These are phyloP conservation scores for Danielia oregonensis DNA, from an alignment of 805 yeast genomes.

Conservation along the genomic window DNA sequence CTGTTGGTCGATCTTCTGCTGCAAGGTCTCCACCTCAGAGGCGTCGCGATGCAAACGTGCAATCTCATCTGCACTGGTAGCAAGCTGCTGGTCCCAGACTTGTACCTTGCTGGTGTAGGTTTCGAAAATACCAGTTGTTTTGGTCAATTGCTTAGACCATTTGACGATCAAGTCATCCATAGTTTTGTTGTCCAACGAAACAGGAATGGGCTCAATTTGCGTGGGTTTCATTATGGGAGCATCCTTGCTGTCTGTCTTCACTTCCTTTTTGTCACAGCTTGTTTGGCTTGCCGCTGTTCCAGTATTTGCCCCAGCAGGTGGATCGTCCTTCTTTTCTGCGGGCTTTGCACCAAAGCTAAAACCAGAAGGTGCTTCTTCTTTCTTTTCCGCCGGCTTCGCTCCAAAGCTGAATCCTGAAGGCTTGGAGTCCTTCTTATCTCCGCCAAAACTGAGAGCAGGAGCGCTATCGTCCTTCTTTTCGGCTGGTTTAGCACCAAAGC, in stretches of 20 bases:
- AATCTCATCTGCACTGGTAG: conserved; percentile 82
- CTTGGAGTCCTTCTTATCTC: conserved; percentile 11
- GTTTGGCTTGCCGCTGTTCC: conserved; percentile 14
- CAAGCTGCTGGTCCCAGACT: conserved; percentile 82
- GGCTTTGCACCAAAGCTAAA: neutral
- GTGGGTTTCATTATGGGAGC: conserved; percentile 43
- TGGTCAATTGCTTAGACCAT: conserved; percentile 85
- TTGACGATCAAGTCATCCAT: conserved; percentile 87
- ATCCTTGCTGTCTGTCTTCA: conserved; percentile 5
- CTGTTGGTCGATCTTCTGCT: conserved; percentile 81
- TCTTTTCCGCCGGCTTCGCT: conserved; percentile 11
- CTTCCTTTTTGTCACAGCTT: neutral
- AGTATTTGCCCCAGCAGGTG: conserved; percentile 15
- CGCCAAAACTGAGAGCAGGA: conserved; percentile 16
- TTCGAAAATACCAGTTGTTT: conserved; percentile 70
- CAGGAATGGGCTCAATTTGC: conserved; percentile 59
- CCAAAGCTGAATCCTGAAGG: conserved; percentile 23
- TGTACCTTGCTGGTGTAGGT: conserved; percentile 70
- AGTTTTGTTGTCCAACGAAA: conserved; percentile 84
- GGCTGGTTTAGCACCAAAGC: conserved; percentile 5
- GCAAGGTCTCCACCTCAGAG: conserved; percentile 78
- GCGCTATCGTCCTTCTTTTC: conserved; percentile 13
- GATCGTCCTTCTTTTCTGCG: conserved; percentile 6
- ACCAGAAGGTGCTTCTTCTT: conserved; percentile 6
- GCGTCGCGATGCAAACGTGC: conserved; percentile 74